Base-by-base conservation (phyloP, 352 stramenopile genomes). In the Phytophthora uliginosa region DNA sequence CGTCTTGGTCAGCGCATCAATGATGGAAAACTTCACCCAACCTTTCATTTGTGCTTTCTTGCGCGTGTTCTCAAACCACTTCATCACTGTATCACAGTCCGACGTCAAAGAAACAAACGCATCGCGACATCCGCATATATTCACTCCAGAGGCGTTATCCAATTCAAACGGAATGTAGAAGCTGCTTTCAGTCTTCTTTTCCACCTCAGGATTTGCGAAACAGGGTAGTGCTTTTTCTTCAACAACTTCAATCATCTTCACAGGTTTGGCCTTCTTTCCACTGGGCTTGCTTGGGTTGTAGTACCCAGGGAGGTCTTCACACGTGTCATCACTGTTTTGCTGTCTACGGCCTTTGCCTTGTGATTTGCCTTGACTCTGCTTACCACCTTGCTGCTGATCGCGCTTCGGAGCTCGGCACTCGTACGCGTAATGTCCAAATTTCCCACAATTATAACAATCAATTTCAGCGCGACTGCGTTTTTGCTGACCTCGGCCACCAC, bases 91-190 rank as follows among this genome's bases (percentile, higher is more conserved):
- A 13, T 71, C 55, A n/a, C 55, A 59, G 7, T 71, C 45, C 8
- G 28, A 45, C 17, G 45, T 54, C 6, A 64, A 22, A 42, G 42
- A 59, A 42, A 47, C 31, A 45, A 63, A 70, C 12, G 31, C 42
- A 3, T 70, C 54, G 15, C n/a, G 10, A 26, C 31, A 70, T 36
- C 63, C 63, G 22, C 63, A 63, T 8, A 70, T 70, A 53, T 70
- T 57, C 17, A 70, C 63, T n/a, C 38, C 42, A 31, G 53, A 59
- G 33, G 54, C 42, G 17, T 66, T 66, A 42, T 59, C 48, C 20
- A 66, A 42, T 18, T 54, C 60, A 22, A 59, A 67, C 13, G 36
- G 51, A 7, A 47, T 45, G 60, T 24, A 20, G 13, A 47, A 47
- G 13, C 12, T n/a, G 12, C 13, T n/a, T n/a, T 17, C 38, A 47